A percentile compares a stretch with the other conserved stretches of the same genome.
phyloP scores from a whole-genome alignment of 495 filamentous ascomycete species.

The Umbilicaria muhlenbergii region DNA sequence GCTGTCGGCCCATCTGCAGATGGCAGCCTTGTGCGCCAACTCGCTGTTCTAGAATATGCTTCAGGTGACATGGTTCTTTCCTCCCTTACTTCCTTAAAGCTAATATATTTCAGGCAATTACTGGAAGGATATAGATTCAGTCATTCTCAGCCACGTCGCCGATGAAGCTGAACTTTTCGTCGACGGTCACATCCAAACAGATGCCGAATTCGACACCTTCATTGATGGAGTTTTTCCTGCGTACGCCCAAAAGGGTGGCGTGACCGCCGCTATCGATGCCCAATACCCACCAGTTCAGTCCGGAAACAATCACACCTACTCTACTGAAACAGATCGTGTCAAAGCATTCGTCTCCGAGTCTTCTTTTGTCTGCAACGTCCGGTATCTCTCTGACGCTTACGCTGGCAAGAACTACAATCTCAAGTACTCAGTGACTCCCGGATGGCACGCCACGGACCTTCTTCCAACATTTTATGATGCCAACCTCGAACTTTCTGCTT shows the following conservation, averaged over 20 bases:
- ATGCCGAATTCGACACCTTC: constrained; percentile 35
- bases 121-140: constrained; percentile 21
- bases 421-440: constrained; percentile 24
- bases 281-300: constrained; percentile 20
- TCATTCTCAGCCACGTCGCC: constrained; percentile 25
- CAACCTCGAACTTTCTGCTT: constrained; percentile 16
- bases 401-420: constrained; percentile 18
- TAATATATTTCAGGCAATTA: constrained; percentile 16
- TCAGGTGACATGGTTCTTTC: constrained; percentile 14
- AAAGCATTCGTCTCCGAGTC: constrained; percentile 20
- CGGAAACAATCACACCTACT: constrained; percentile 10
- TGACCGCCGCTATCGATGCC: constrained; percentile 17
- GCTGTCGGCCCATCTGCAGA: constrained; percentile 30
- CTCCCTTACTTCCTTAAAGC: background rate
- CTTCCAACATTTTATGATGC: constrained; percentile 19
- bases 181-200: constrained; percentile 28
- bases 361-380: constrained; percentile 25
- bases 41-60: constrained; percentile 26
- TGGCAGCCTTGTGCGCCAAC: constrained; percentile 26
- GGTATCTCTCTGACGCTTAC: constrained; percentile 23
- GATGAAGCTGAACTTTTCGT: constrained; percentile 26
- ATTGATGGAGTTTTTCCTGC: constrained; percentile 25
- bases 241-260: constrained; percentile 17
- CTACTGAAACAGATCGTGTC: constrained; percentile 17
- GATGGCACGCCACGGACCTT: constrained; percentile 18